Conservation (phyloP, 31 red algal species). For the Porphyra umbilicalis region DNA sequence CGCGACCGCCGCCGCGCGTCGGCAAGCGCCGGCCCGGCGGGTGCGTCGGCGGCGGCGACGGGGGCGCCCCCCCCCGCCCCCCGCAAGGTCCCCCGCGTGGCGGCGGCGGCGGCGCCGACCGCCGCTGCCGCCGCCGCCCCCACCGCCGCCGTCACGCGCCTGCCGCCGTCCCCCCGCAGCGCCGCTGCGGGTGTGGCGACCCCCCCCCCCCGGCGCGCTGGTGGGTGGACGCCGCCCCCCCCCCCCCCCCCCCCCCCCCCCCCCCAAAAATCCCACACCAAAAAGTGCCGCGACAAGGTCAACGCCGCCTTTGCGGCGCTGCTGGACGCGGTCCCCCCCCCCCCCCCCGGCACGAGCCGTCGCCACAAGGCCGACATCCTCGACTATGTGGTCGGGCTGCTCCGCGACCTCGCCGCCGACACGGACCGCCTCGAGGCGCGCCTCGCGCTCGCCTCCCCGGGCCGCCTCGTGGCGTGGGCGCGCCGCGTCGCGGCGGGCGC, state of each 20-base stretch:
- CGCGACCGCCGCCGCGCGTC: too few relatives aligned
- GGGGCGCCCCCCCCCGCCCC: background rate
- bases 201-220: too few relatives aligned
- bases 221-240: background rate
- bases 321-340: conserved; percentile 50
- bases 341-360: conserved; percentile 34
- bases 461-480: conserved; percentile 53
- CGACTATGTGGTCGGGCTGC: conserved; percentile 62
- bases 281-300: conserved; percentile 80
- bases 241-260: conserved; percentile 14
- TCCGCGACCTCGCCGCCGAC: conserved; percentile 46
- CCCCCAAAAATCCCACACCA: conserved; percentile 72
- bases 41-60: background rate
- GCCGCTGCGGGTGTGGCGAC: too few relatives aligned
- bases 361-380: conserved; percentile 91
- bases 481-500: conserved; percentile 1
- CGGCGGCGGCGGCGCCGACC: too few relatives aligned
- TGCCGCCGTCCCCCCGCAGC: too few relatives aligned
- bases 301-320: conserved; percentile 72
- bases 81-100: too few relatives aligned
- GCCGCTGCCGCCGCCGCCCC: too few relatives aligned
- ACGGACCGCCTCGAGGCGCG: conserved; percentile 58
- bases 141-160: too few relatives aligned
- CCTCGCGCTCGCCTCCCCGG: conserved; percentile 56
- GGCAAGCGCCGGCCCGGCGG: too few relatives aligned